Conservation (phyloP, 352 stramenopile genomes). For the Phytophthora citricola region DNA sequence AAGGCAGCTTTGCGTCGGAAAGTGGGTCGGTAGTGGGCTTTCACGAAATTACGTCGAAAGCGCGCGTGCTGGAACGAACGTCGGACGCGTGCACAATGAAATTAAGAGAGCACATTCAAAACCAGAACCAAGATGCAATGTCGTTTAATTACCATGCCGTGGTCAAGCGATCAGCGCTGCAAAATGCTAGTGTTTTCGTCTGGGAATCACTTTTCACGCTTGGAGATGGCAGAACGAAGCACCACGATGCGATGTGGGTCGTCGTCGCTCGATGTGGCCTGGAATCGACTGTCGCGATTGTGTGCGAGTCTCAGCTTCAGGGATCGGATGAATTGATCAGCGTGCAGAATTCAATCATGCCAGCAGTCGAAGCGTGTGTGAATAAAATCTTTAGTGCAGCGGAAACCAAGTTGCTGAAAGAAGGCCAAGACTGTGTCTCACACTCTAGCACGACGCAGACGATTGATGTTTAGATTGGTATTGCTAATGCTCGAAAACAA, state of each 20-base stretch:
- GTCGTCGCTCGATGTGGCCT: slow-evolving; percentile 8
- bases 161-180: not conserved
- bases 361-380: slow-evolving; percentile 16
- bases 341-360: slow-evolving; percentile 15
- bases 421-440: not conserved
- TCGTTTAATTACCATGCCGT: slow-evolving; percentile 16
- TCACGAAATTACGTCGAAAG: not conserved
- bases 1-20: slow-evolving; percentile 2
- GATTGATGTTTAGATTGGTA: slow-evolving; percentile 2
- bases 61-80: slow-evolving; percentile 21
- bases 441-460: not conserved
- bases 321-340: not conserved
- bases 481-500: no score
- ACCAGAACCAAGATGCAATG: not conserved
- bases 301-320: slow-evolving; percentile 18
- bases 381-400: slow-evolving; percentile 15
- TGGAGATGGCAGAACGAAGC: not conserved
- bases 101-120: slow-evolving; percentile 6
- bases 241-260: slow-evolving; percentile 22
- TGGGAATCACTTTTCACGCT: slow-evolving; percentile 21
- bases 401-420: slow-evolving; percentile 25
- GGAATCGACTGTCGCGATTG: slow-evolving; percentile 18
- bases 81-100: slow-evolving; percentile 20
- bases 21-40: not conserved
- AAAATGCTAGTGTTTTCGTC: slow-evolving; percentile 18